Evolutionary conservation across 176 grass and related monocot species (phyloP), one percentile per base, ranked within the genome.

Genomic region (Echinochloa phyllopogon): DNA sequence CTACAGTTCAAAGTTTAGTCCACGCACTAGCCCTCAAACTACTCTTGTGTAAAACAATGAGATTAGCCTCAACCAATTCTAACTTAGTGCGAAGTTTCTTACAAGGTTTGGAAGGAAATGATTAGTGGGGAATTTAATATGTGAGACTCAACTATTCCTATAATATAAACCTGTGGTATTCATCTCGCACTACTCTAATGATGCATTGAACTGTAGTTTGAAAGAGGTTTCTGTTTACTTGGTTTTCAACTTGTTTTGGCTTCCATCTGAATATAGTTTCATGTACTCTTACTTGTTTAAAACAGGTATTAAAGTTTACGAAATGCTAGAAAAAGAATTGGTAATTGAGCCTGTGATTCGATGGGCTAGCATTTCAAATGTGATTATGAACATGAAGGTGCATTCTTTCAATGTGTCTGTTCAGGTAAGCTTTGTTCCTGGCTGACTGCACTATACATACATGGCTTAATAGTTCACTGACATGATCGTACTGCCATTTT

Each of bases 221-320:
- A 16, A 82, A 69, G 0, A 4, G 25, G 5, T 82, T 1, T 52
- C 17, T 53, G n/a, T 52, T 68, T 76, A 27, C 10, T 76, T 76
- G 7, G 17, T 56, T 77, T 82, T 40, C 52, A 76, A 61, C 29
- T 81, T 68, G 21, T 42, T 70, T 58, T 50, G n/a, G 12, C 8
- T 92, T 79, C 40, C 50, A 40, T 86, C 16, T 74, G 43, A 56
- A 38, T 12, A 68, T 81, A 59, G 1, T 61, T 84, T 3, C 21
- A 18, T 39, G 29, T 8, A 42, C 13, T 9, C 4, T 59, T 62
- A 9, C 25, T 65, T 72, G 37, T 52, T 74, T 82, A 59, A 40
- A 77, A 74, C 89, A 98, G 93, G 96, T 57, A 86, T 98, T 45
- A 98, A 95, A 87, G 96, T 92, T 64, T 89, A 95, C 77, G 91